Evolutionary conservation across 192 early-diverging fungal genomes (phyloP), one percentile per base, ranked within the genome.

Genomic region (Powellomyces hirtus): DNA sequence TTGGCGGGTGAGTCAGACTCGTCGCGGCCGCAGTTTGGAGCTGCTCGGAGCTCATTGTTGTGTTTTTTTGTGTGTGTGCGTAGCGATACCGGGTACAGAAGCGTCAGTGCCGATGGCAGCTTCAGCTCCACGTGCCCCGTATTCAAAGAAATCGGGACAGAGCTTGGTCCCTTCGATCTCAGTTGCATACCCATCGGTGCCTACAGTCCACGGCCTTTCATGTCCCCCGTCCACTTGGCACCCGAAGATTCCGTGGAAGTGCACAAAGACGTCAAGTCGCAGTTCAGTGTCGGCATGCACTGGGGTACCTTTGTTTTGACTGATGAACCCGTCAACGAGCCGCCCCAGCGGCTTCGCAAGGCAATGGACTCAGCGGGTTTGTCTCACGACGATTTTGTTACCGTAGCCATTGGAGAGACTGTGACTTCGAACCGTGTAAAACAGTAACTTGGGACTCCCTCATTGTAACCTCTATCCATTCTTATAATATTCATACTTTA

Each of bases 241-340:
- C 90, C 92, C 2, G 87, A 91, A 60, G 92, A 93, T 65, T 88
- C 91, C 3, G 89, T 93, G 4, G 72, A 87, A 10, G 78, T 95
- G 29, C 94, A 95, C 65, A 75, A 86, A 61, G 90, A 93, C 62
- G 75, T 92, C 40, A 58, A 77, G 36, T 86, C 88, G 13, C 83
- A 79, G 57, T 81, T 81, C 27, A 84, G 81, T 11, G 75, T 93
- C 29, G 91, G 85, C 8, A 92, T 94, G 72, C 94, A 95, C 67
- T 94, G 92, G 92, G 91, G 91, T 8, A 91, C 91, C 13, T 95
- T 89, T 84, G 62, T 83, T 2, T 76, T 94, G 62, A 92, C 90
- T 10, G 78, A 79, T 55, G 92, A 92, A 66, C 78, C 80, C 13
- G 68, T 86, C 4, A 81, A 73, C 37, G 91, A 90, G 64, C 92